A percentile compares a stretch with the other conserved stretches of the same genome.
Conservation (phyloP, 495 filamentous ascomycete species). For the Cercophora scortea region DNA sequence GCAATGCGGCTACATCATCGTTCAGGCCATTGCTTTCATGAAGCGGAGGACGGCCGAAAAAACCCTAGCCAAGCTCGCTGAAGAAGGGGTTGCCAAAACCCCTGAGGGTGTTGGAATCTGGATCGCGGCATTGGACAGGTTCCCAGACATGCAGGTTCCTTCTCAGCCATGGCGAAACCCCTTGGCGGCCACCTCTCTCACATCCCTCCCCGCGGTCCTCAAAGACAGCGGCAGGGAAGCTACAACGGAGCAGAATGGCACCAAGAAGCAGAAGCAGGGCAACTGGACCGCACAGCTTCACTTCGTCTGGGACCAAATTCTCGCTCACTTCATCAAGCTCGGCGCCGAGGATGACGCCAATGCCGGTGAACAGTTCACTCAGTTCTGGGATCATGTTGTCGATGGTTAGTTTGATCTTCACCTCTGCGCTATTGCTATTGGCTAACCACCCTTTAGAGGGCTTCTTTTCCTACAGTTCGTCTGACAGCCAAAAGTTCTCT, state of each 20-base stretch:
- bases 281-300: conserved; percentile 72
- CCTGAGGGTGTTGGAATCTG: conserved; percentile 87
- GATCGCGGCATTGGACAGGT: conserved; percentile 58
- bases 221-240: conserved; percentile 62
- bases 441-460: conserved; percentile 49
- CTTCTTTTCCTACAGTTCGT: conserved; percentile 71
- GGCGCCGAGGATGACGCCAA: conserved; percentile 16
- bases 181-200: conserved; percentile 53
- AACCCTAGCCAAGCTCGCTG: conserved; percentile 53
- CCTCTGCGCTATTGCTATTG: neutral
- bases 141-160: conserved; percentile 57
- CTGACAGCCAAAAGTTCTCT: conserved; percentile 80
- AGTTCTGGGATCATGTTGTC: conserved; percentile 85
- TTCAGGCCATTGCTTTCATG: conserved; percentile 43
- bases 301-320: conserved; percentile 80
- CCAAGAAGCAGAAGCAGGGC: conserved; percentile 39
- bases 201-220: conserved; percentile 61
- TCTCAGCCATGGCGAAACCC: conserved; percentile 71
- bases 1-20: conserved; percentile 70
- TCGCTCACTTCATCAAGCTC: conserved; percentile 42
- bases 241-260: conserved; percentile 32
- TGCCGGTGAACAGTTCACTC: conserved; percentile 47
- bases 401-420: conserved; percentile 54
- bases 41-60: conserved; percentile 44
- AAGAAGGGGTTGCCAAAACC: conserved; percentile 60